Conservation (phyloP, 1,139 yeast species). For the Zygosaccharomyces pseudobailii region DNA sequence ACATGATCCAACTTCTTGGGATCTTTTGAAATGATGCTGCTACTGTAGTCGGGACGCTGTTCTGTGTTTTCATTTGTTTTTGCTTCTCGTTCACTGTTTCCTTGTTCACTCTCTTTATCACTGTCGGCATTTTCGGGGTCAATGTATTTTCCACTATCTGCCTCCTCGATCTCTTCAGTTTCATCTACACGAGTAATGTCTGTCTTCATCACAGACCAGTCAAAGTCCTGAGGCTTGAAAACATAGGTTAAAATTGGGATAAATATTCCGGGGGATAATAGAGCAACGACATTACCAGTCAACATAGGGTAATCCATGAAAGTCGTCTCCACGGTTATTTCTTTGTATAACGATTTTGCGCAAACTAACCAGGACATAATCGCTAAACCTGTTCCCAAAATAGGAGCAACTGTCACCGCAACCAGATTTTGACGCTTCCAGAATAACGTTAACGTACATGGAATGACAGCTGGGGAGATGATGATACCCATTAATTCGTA, state of each 20-base stretch:
- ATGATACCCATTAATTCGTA: slow-evolving; percentile 85
- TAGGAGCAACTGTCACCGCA: slow-evolving; percentile 59
- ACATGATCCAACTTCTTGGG: slow-evolving; percentile 4
- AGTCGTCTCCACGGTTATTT: slow-evolving; percentile 56
- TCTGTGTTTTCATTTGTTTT: not conserved
- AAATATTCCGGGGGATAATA: slow-evolving; percentile 65
- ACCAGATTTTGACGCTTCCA: slow-evolving; percentile 60
- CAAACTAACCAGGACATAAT: slow-evolving; percentile 63
- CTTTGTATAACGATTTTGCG: slow-evolving; percentile 50
- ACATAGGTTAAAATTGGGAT: slow-evolving; percentile 61
- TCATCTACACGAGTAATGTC: slow-evolving; percentile 60
- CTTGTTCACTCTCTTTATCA: not conserved
- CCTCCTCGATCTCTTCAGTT: slow-evolving; percentile 48
- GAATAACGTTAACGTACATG: slow-evolving; percentile 65
- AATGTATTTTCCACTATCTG: slow-evolving; percentile 4
- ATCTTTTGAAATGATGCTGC: slow-evolving; percentile 33
- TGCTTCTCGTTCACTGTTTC: not conserved
- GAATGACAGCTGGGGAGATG: slow-evolving; percentile 80
- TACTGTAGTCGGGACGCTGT: slow-evolving; percentile 5
- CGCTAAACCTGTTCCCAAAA: slow-evolving; percentile 57
- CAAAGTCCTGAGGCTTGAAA: slow-evolving; percentile 67
- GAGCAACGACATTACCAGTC: slow-evolving; percentile 79
- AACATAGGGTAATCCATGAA: slow-evolving; percentile 80
- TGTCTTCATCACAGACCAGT: slow-evolving; percentile 57
- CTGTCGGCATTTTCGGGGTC: not conserved